Evolutionary conservation across 768 basidiomycete species (phyloP).

Genomic region (Lactarius pseudohatsudake): DNA sequence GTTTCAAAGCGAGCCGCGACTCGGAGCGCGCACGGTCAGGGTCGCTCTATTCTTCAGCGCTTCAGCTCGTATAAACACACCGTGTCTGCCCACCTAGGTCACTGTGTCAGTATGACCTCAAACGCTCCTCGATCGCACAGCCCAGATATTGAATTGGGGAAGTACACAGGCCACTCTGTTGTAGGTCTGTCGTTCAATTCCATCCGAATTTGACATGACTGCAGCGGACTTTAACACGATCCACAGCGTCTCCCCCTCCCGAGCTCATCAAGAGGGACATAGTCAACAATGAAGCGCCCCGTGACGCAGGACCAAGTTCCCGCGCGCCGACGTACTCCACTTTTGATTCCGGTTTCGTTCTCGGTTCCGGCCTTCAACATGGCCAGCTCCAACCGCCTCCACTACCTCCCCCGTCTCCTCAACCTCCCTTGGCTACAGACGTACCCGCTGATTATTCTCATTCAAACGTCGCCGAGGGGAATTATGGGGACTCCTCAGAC

Average conservation of each 20-base stretch:
- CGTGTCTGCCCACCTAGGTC: not conserved
- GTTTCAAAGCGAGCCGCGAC: too few species aligned
- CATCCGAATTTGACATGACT: not conserved
- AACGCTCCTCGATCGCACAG: conserved; percentile 8
- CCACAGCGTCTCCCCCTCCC: not conserved
- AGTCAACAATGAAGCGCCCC: not conserved
- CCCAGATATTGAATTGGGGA: conserved; percentile 21
- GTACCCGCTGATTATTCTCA: not conserved
- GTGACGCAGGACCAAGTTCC: conserved; percentile 2
- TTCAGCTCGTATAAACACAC: not conserved
- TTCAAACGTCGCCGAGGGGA: conserved; percentile 9
- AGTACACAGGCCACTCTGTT: not conserved
- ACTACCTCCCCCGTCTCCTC: not conserved
- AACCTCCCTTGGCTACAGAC: not conserved
- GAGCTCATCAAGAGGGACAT: not conserved
- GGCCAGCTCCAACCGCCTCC: not conserved
- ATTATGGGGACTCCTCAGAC: conserved; percentile 21
- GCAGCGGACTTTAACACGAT: too few species aligned
- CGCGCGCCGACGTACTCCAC: conserved; percentile 19
- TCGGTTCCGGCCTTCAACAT: not conserved
- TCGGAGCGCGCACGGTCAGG: too few species aligned
- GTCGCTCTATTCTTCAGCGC: not conserved
- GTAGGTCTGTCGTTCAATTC: not conserved
- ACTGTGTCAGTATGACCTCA: not conserved
- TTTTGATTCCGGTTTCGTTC: not conserved